These are phyloP conservation scores for Trypanosoma conorhini DNA, from an alignment of 208 protist genomes.

Conservation along the genomic window DNA sequence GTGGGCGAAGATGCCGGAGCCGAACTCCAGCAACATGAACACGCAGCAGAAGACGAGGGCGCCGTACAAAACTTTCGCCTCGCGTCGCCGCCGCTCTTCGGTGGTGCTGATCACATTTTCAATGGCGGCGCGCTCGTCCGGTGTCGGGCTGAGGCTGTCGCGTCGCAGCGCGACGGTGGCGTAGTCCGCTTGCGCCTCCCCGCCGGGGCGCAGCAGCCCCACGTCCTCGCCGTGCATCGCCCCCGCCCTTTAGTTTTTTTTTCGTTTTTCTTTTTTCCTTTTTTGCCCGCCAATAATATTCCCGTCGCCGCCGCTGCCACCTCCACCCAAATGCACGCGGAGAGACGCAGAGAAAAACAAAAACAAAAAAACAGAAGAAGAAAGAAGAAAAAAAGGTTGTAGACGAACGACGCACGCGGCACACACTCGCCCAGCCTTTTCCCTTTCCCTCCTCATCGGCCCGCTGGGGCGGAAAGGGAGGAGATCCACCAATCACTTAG, in stretches of 20 bases:
- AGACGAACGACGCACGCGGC: neutral
- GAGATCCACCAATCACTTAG: no score
- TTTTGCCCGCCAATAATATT: neutral
- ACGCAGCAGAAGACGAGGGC: constrained; percentile 74
- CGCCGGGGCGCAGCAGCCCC: constrained; percentile 13
- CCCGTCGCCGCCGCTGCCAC: no score
- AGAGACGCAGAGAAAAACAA: neutral
- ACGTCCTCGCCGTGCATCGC: constrained; percentile 12
- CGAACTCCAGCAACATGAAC: constrained; percentile 90
- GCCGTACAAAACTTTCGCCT: constrained; percentile 59
- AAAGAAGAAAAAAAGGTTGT: neutral
- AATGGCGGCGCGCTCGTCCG: constrained; percentile 24
- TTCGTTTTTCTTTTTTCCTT: no score
- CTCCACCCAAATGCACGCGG: no score
- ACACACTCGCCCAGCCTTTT: neutral
- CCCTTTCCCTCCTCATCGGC: neutral
- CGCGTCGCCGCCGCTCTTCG: constrained; percentile 49
- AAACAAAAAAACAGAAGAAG: constrained; percentile 6
- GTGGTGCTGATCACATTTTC: constrained; percentile 33
- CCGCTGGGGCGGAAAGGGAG: neutral
- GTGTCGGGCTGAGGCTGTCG: constrained; percentile 14
- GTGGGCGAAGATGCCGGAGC: constrained; percentile 76
- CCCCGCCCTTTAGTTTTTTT: no score
- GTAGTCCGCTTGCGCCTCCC: neutral
- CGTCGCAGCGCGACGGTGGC: constrained; percentile 22